Base-by-base conservation (phyloP, 2,329 filamentous ascomycete species). In the Catunica adiposa region DNA sequence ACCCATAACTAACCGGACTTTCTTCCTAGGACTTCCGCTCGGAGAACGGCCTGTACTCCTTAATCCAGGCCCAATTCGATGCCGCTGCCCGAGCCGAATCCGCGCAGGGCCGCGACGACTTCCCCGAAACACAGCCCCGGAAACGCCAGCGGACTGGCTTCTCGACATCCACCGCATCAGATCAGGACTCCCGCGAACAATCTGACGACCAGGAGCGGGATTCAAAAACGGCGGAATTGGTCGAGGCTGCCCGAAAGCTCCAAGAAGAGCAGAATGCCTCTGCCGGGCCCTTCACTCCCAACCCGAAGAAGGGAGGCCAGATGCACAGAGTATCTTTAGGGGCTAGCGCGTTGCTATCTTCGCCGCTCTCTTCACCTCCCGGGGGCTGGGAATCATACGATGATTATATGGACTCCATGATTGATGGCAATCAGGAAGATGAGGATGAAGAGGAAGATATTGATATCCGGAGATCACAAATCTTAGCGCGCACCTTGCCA, bases 31-130 rank as follows among this genome's bases (percentile, higher is more conserved):
- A 86, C 61, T 86, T 86, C 60, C 81, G 82, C 42, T 85, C 82
- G 1, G 77, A 84, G 63, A 80, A 86, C 65, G 83, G 83, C 1
- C 73, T 86, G 1, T 86, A 86, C 66, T 82, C 82, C 9, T 69
- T 86, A 50, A 84, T 86, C 14, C 82, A 85, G 66, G 74, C 79
- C 15, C 79, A 83, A 61, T 82, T 81, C 62, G 77, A 83, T 59
- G 72, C 74, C 38, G 73, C 73, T 52, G 68, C 71, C 61, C 69
- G 44, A 8, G 54, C 40, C 47, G 54, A 53, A 15, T 5, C 50
- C 3, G 31, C 34, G 62, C 48, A 25, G n/a, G 48, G 31, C 48
- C 48, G 20, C 57, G 59, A 58, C 47, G 54, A 53, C 14, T 56
- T 53, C 11, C 31, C 57, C 5, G 46, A 51, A 15, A 20, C 42